Conservation (phyloP, 331 rosid species). For the Acacia concinna region DNA sequence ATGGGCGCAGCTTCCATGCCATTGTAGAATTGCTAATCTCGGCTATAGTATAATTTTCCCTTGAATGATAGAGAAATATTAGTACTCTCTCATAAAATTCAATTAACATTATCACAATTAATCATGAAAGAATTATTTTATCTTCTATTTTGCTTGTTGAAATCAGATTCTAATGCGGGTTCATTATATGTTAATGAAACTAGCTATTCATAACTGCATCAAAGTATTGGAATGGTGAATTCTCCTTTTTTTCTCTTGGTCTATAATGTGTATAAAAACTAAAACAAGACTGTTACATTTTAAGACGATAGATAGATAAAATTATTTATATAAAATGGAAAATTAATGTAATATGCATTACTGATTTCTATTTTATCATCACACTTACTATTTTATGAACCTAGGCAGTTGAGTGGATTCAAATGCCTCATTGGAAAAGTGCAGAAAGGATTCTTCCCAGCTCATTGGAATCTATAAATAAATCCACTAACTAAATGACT, state of each 20-base stretch:
- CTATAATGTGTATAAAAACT: too few relatives aligned
- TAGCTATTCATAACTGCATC: not conserved
- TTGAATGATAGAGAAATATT: not conserved
- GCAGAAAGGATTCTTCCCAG: too few relatives aligned
- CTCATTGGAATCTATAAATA: too few relatives aligned
- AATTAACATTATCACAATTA: not conserved
- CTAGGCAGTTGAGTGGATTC: too few relatives aligned
- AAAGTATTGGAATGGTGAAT: not conserved
- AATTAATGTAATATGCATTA: not conserved
- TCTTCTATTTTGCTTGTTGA: not conserved
- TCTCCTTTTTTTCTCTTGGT: too few relatives aligned
- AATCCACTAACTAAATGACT: not conserved
- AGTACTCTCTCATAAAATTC: not conserved
- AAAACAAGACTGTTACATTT: not conserved
- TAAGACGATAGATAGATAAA: not conserved
- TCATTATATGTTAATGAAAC: not conserved
- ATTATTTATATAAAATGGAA: too few relatives aligned
- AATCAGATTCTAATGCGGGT: not conserved
- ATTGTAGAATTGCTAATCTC: too few relatives aligned
- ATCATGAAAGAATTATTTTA: not conserved
- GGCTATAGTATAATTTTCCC: not conserved
- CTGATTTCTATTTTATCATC: too few relatives aligned
- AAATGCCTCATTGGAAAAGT: too few relatives aligned
- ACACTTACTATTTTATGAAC: too few relatives aligned
- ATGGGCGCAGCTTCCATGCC: too few relatives aligned